These are phyloP conservation scores for Eucalyptus cloeziana DNA, from an alignment of 345 rosid species.

Conservation along the genomic window DNA sequence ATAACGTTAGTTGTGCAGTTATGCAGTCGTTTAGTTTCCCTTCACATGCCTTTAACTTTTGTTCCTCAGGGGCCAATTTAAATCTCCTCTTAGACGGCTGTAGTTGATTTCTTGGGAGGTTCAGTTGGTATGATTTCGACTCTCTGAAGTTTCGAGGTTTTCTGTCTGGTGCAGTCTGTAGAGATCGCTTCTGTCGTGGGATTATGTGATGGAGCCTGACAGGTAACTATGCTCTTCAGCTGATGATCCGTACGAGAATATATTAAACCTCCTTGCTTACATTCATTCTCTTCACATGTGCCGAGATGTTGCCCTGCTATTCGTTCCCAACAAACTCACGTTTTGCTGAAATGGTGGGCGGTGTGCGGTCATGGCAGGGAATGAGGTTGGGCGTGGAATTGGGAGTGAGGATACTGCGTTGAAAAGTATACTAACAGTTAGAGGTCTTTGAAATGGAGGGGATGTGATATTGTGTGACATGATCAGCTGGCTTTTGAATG, in stretches of 20 bases:
- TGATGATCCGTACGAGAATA: not conserved
- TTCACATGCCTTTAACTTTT: not conserved
- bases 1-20: not conserved
- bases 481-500: not conserved
- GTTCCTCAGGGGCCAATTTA: too few relatives aligned
- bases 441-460: not conserved
- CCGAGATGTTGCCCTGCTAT: not conserved
- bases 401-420: not conserved
- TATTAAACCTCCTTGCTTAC: not conserved
- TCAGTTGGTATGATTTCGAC: not conserved
- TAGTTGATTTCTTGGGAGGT: not conserved
- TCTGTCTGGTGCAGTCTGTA: not conserved
- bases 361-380: not conserved
- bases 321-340: not conserved
- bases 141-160: not conserved
- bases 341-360: not conserved
- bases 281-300: not conserved
- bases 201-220: slow-evolving; percentile 1
- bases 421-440: not conserved
- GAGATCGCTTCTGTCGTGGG: not conserved
- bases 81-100: not conserved
- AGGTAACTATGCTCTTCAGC: not conserved
- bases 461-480: not conserved
- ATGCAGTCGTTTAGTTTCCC: not conserved
- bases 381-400: not conserved